Conservation (phyloP, 2,329 filamentous ascomycete genomes). For the Ophiostoma sp. region DNA sequence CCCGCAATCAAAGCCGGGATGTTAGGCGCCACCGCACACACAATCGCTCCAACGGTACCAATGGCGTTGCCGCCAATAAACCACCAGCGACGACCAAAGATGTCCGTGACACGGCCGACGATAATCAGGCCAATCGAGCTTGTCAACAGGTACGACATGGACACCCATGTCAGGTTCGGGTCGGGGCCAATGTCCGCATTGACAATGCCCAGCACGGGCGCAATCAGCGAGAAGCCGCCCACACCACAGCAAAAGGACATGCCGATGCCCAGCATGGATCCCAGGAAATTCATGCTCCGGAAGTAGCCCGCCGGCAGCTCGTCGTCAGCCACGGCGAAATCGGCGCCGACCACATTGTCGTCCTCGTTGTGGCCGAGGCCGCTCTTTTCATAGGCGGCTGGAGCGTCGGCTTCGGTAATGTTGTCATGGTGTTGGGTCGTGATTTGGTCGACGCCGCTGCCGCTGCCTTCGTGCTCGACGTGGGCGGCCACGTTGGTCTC, state of each 20-base stretch:
- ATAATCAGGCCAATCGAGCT: slow-evolving; percentile 34
- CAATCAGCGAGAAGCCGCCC: slow-evolving; percentile 35
- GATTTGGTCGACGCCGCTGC: neutral
- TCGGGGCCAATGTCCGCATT: slow-evolving; percentile 27
- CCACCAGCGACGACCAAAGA: slow-evolving; percentile 36
- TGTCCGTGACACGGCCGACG: slow-evolving; percentile 35
- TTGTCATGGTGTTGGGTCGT: neutral
- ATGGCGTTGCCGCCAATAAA: slow-evolving; percentile 37
- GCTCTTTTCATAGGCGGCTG: neutral
- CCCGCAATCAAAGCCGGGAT: slow-evolving; percentile 42
- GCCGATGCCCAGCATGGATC: slow-evolving; percentile 28
- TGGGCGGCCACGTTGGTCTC: neutral
- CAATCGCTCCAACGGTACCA: slow-evolving; percentile 41
- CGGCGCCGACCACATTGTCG: slow-evolving; percentile 20
- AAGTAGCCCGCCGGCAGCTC: slow-evolving; percentile 27
- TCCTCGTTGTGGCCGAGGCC: neutral
- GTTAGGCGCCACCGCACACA: slow-evolving; percentile 40
- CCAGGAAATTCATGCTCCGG: slow-evolving; percentile 19
- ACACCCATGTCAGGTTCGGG: slow-evolving; percentile 36
- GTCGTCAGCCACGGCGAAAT: slow-evolving; percentile 20
- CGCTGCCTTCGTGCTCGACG: neutral
- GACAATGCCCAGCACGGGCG: slow-evolving; percentile 28
- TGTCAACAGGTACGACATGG: slow-evolving; percentile 37
- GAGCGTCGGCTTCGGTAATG: neutral
- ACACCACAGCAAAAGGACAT: slow-evolving; percentile 34